Evolutionary conservation across 2,329 filamentous ascomycete genomes (phyloP), one percentile per base, ranked within the genome.

Genomic region (Pseudopithomyces chartarum): DNA sequence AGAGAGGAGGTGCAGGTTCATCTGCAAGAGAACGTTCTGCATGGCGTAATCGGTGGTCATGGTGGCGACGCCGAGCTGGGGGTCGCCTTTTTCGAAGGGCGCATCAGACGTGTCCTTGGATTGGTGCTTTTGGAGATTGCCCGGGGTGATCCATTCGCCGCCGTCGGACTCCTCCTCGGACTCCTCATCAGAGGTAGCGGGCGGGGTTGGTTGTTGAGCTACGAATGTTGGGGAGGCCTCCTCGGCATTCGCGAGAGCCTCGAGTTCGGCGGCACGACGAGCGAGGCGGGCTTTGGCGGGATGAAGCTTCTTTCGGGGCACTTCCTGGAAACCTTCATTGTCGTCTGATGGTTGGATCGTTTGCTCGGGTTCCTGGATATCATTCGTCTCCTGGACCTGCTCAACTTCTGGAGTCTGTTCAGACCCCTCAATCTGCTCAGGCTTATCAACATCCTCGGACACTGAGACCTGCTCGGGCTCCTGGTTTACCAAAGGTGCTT

Each of bases 31-130:
- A 7, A 98, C 92, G 74, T 98, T 98, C 79, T 98, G 94, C 91
- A 99, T 96, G 54, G 95, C 94, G 78, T 91, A 98, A 80, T 99
- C 95, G 54, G 90, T 92, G 1, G 95, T 98, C 71, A 98, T 89
- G 43, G 94, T 88, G n/a, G 92, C 94, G 15, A 91, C 91, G 76
- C 96, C 89, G 65, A 97, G 89, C 12, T 85, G 86, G 34, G 85
- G 82, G 52, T 85, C 81, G 15, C 63, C 56, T 22, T 57, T 81
- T 75, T 47, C 82, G 77, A 39, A 82, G 77, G 19, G 77, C 20
- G 82, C 79, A 3, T 65, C 52, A 44, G 47, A 80, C 75, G 59
- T 56, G 55, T 94, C 88, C 71, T 87, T 85, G 57, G 85, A 86
- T 79, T 95, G 90, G 71, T 91, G 89, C 72, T 91, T 90, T 73